Conservation (phyloP, 2,329 filamentous ascomycete species). For the Trichoderma sp. region DNA sequence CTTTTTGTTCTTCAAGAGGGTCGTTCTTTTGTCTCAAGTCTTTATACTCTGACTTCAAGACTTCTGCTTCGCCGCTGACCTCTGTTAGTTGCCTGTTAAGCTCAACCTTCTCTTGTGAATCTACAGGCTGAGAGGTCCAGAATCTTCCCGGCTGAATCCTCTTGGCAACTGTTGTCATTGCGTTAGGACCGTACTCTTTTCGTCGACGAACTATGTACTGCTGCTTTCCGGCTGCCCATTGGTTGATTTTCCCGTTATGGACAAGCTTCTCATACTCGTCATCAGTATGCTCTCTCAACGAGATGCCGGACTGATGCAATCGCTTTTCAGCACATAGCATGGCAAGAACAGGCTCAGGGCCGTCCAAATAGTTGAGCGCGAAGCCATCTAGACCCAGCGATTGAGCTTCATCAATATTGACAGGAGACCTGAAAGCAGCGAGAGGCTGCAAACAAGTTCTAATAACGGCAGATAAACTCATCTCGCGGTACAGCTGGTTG, state of each 20-base stretch:
- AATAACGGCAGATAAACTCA: conserved; percentile 70
- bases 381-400: conserved; percentile 72
- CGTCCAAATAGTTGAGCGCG: conserved; percentile 73
- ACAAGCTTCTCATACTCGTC: conserved; percentile 66
- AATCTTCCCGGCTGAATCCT: conserved; percentile 58
- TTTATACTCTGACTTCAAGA: conserved; percentile 34
- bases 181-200: conserved; percentile 74
- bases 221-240: conserved; percentile 67
- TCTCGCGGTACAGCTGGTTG: conserved; percentile 57
- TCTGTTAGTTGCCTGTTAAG: conserved; percentile 54
- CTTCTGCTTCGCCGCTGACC: conserved; percentile 34
- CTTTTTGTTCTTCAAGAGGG: conserved; percentile 43
- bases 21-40: conserved; percentile 39
- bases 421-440: conserved; percentile 51
- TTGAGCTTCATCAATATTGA: conserved; percentile 54
- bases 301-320: conserved; percentile 67
- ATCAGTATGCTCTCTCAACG: conserved; percentile 60
- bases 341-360: conserved; percentile 77
- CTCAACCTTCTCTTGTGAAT: conserved; percentile 60
- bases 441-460: conserved; percentile 59
- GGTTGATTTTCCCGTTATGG: conserved; percentile 54
- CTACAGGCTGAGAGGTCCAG: conserved; percentile 78
- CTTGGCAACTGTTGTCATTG: conserved; percentile 66
- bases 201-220: conserved; percentile 66
- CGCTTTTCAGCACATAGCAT: conserved; percentile 78